Percentiles rank a stretch among this genome's conserved stretches.
Evolutionary conservation across 371 early-diverging fungal genomes (phyloP).

Genomic region (Rhizopus delemar): DNA sequence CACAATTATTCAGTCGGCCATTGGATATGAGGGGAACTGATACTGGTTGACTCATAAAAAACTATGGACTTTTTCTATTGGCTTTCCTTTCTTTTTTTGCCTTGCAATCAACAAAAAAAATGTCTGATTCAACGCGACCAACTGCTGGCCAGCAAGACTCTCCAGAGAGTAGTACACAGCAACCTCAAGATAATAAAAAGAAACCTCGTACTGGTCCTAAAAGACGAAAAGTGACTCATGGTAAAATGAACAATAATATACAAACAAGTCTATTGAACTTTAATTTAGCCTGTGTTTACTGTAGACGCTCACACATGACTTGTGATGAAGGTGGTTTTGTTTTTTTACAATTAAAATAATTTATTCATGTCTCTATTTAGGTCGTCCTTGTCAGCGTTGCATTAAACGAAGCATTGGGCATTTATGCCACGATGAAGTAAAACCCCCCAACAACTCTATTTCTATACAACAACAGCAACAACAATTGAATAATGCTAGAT

Average conservation of each 20-base stretch:
- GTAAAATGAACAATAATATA: conserved; percentile 27
- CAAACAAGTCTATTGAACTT: not conserved
- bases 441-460: not conserved
- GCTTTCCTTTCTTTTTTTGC: too few relatives aligned
- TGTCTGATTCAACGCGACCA: conserved; percentile 21
- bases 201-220: conserved; percentile 70
- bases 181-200: conserved; percentile 44
- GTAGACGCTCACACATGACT: conserved; percentile 85
- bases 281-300: conserved; percentile 73
- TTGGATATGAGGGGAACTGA: too few relatives aligned
- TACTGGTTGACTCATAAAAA: too few relatives aligned
- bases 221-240: conserved; percentile 74
- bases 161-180: conserved; percentile 20
- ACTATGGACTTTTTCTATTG: too few relatives aligned
- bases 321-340: conserved; percentile 66
- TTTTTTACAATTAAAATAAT: not conserved
- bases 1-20: too few relatives aligned
- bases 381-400: conserved; percentile 88
- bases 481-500: not conserved
- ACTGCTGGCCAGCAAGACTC: conserved; percentile 13
- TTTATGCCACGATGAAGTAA: conserved; percentile 69
- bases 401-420: conserved; percentile 86
- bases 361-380: conserved; percentile 21
- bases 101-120: not conserved
- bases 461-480: not conserved